phyloP scores from a whole-genome alignment of 2,329 filamentous ascomycete genomes.

The Colletotrichum destructivum region DNA sequence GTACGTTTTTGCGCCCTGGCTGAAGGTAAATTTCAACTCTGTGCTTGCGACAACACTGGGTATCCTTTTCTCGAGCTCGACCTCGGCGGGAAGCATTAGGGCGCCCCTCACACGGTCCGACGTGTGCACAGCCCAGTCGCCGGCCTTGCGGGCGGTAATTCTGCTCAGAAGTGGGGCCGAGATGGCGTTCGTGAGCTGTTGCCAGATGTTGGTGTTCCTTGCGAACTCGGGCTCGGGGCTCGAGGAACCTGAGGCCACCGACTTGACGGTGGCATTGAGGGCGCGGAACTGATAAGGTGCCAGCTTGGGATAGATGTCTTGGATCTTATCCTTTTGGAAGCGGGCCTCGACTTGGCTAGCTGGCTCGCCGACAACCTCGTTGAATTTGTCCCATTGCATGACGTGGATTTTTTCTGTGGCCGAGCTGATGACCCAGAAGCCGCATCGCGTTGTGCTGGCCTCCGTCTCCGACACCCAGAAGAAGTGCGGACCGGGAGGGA shows the following conservation, averaged over 20 bases:
- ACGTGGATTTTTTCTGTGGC: constrained; percentile 57
- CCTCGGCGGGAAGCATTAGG: constrained; percentile 54
- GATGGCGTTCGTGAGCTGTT: constrained; percentile 65
- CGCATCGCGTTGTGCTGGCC: constrained; percentile 65
- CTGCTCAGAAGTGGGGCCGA: constrained; percentile 60
- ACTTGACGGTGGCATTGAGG: constrained; percentile 37
- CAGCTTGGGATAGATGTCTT: constrained; percentile 58
- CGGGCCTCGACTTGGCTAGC: constrained; percentile 60
- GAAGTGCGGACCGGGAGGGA: constrained; percentile 71
- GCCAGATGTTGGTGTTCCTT: constrained; percentile 61
- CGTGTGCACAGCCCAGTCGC: constrained; percentile 69
- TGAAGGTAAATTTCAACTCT: constrained; percentile 65
- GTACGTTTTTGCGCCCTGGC: constrained; percentile 59
- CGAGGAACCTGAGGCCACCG: constrained; percentile 26
- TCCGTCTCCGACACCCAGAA: constrained; percentile 70
- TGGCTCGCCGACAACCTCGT: constrained; percentile 68
- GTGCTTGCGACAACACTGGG: constrained; percentile 50
- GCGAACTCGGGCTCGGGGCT: constrained; percentile 47
- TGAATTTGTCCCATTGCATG: constrained; percentile 70
- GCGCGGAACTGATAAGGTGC: constrained; percentile 60
- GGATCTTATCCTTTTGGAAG: constrained; percentile 60
- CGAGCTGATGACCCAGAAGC: constrained; percentile 69
- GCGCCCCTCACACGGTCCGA: constrained; percentile 66
- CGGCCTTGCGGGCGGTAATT: constrained; percentile 59
- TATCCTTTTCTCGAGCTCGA: constrained; percentile 58